Evolutionary conservation across 371 early-diverging fungal species (phyloP).

Genomic region (Nematocida sp.): DNA sequence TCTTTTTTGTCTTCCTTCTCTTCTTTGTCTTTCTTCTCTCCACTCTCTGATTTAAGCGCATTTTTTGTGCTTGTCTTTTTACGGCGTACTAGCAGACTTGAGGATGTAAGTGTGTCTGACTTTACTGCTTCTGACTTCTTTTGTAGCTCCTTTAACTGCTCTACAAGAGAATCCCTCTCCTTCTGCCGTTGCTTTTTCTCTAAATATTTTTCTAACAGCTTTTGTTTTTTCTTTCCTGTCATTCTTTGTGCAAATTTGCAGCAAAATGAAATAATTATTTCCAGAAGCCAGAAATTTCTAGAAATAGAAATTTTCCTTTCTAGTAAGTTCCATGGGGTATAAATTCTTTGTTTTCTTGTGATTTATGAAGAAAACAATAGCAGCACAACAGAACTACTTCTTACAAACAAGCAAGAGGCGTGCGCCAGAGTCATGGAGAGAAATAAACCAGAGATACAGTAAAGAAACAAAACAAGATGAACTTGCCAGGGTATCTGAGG

Average conservation of each 20-base stretch:
- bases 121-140: background rate
- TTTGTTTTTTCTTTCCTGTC: slow-evolving; percentile 58
- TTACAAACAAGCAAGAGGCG: slow-evolving; percentile 22
- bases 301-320: slow-evolving; percentile 26
- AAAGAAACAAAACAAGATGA: slow-evolving; percentile 39
- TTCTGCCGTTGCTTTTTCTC: slow-evolving; percentile 66
- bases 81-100: slow-evolving; percentile 8
- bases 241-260: slow-evolving; percentile 31
- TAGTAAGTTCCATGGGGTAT: slow-evolving; percentile 40
- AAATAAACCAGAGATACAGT: background rate
- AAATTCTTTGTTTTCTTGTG: slow-evolving; percentile 41
- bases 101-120: background rate
- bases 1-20: background rate
- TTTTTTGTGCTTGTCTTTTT: background rate
- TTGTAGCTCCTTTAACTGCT: slow-evolving; percentile 58
- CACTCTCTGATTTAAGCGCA: background rate
- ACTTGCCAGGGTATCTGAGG: slow-evolving; percentile 8
- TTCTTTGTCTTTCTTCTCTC: background rate
- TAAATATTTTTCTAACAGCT: slow-evolving; percentile 64
- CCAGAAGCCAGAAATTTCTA: slow-evolving; percentile 12
- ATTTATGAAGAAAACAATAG: slow-evolving; percentile 35
- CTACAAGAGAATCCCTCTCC: slow-evolving; percentile 62
- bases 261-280: slow-evolving; percentile 11
- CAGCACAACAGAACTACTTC: background rate
- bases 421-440: slow-evolving; percentile 36